phyloP scores from a whole-genome alignment of 1,139 yeast species.

The Pichia sp. region DNA sequence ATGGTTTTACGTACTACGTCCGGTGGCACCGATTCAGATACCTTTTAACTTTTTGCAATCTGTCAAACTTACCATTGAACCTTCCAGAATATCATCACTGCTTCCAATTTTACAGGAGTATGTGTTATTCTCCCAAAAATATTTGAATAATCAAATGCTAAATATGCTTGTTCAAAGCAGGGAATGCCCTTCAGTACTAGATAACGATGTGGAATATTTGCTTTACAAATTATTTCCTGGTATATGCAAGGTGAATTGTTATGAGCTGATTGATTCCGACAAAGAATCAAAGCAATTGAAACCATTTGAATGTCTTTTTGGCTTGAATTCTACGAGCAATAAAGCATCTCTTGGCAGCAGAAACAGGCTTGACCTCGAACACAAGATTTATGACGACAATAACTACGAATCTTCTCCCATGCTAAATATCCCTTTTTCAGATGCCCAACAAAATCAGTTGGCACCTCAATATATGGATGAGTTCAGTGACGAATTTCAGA shows the following conservation, averaged over 20 bases:
- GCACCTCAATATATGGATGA: conserved; percentile 8
- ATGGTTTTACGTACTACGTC: conserved; percentile 59
- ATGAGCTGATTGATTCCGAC: conserved; percentile 24
- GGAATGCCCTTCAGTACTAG: conserved; percentile 25
- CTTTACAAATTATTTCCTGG: conserved; percentile 28
- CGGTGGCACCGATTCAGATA: conserved; percentile 56
- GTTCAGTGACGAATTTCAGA: conserved; percentile 13
- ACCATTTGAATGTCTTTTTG: conserved; percentile 29
- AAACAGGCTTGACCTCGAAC: conserved; percentile 15
- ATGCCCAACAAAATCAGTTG: conserved; percentile 2
- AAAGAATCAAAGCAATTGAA: conserved; percentile 13
- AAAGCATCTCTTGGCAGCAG: background rate
- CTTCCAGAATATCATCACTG: conserved; percentile 19
- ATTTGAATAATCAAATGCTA: conserved; percentile 8
- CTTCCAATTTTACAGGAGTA: conserved; percentile 32
- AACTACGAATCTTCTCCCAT: conserved; percentile 31
- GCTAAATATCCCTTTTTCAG: conserved; percentile 20
- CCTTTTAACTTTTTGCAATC: conserved; percentile 48
- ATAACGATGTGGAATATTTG: conserved; percentile 24
- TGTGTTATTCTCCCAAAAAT: conserved; percentile 27
- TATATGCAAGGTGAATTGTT: conserved; percentile 23
- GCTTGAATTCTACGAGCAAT: background rate
- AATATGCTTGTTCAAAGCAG: conserved; percentile 19
- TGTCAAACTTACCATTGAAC: conserved; percentile 28
- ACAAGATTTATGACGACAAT: conserved; percentile 28